phyloP scores from a whole-genome alignment of 2,329 filamentous ascomycete genomes.

The Fusarium abutilonis region DNA sequence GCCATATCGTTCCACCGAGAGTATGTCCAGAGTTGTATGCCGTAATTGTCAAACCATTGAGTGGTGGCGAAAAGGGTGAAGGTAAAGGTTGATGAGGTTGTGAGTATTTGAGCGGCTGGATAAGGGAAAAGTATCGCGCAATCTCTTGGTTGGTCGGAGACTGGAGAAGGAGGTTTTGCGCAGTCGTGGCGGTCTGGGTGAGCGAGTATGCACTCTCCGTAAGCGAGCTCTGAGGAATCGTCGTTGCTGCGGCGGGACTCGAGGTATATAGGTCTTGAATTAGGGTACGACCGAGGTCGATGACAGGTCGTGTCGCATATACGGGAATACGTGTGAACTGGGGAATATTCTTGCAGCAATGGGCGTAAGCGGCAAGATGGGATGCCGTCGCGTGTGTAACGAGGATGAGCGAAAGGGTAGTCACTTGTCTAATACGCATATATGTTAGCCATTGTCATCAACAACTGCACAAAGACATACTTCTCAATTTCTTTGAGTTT shows the following conservation, averaged over 20 bases:
- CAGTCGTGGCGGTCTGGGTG: constrained; percentile 59
- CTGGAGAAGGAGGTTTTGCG: constrained; percentile 67
- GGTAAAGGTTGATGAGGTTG: constrained; percentile 91
- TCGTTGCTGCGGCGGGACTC: constrained; percentile 85
- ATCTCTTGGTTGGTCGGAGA: constrained; percentile 89
- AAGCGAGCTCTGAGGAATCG: constrained; percentile 78
- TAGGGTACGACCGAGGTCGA: constrained; percentile 89
- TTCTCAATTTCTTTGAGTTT: constrained; percentile 91
- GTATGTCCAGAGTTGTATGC: constrained; percentile 98
- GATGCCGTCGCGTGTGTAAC: constrained; percentile 92
- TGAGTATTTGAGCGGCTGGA: constrained; percentile 94
- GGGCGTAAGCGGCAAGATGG: constrained; percentile 91
- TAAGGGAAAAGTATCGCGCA: constrained; percentile 86
- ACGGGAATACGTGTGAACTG: constrained; percentile 91
- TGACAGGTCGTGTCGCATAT: constrained; percentile 93
- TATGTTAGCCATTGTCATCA: constrained; percentile 34
- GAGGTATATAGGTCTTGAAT: constrained; percentile 93
- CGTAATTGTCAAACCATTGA: constrained; percentile 92
- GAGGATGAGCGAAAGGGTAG: constrained; percentile 91
- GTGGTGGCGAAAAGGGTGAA: constrained; percentile 85
- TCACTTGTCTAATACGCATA: constrained; percentile 73
- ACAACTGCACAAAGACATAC: constrained; percentile 58
- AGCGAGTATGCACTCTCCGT: constrained; percentile 68
- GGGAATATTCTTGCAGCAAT: constrained; percentile 97
- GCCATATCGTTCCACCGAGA: constrained; percentile 97